Evolutionary conservation across 139 green algal genomes (phyloP), one percentile per base, ranked within the genome.

Genomic region (Auxenochlorella pyrenoidosa): DNA sequence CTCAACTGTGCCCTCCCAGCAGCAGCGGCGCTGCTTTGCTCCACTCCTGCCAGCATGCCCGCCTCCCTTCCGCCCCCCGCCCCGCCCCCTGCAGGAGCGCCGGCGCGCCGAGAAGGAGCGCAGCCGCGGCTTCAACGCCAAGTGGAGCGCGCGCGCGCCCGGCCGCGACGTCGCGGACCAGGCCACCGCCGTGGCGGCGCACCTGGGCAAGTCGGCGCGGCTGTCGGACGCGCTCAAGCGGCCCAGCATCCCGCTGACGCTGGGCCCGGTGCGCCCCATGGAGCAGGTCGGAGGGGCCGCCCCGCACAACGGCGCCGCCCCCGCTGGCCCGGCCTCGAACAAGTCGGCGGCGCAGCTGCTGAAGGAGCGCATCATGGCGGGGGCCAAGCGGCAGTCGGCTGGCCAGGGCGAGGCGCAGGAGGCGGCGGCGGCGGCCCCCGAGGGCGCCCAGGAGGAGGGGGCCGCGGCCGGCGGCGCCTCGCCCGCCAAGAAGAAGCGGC

Each of bases 261-360:
- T 89, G 68, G 44, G 43, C 54, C 81, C 78, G 26, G 51, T 38
- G 6, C 85, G 77, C 8, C 77, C 68, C 65, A 81, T 89, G 77
- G 65, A 89, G 77, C 75, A 71, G 80, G 54, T 13, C 13, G 54
- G 22, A 13, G 60, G 47, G 22, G 60, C 32, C 68, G 65, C 22
- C 28, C 60, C 18, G 51, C 70, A 0, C 59, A 26, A 63, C 16
- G 54, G 71, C 43, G 82, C 60, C 59, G 70, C 41, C 58, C 0
- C 71, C 47, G 47, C 47, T 83, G 83, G 15, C 18, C 34, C 59
- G 6, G 76, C 41, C 26, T 93, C 86, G 84, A 97, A 97, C 90
- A 96, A 95, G 89, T 90, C 79, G 28, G 94, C 94, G 34, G 95
- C 95, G 2, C 87, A 94, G 89, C 84, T 91, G 79, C 87, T 97